Conservation (phyloP, 208 protist species). For the Acanthamoeba triangularis region DNA sequence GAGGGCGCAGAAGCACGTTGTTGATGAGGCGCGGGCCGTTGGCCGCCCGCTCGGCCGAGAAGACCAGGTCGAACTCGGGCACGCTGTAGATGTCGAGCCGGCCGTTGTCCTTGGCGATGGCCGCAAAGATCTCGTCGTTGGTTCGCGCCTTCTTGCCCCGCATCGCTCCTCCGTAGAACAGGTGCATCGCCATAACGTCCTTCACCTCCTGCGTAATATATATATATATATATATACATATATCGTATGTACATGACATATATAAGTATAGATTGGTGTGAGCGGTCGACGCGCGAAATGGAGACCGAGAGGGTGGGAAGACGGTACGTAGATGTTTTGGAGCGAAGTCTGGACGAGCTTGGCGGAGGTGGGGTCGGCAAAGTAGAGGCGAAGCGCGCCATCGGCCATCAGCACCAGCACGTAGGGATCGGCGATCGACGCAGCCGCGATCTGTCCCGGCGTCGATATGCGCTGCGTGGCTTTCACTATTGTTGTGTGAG, state of each 20-base stretch:
- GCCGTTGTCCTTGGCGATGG: background rate
- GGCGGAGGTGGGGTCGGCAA: background rate
- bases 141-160: background rate
- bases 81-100: constrained; percentile 64
- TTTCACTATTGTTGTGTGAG: no score
- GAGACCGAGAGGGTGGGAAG: background rate
- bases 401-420: constrained; percentile 65
- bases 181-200: constrained; percentile 19
- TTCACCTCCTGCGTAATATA: no score
- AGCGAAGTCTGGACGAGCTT: constrained; percentile 8
- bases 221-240: no score
- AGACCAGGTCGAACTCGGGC: constrained; percentile 61
- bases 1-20: constrained; percentile 4
- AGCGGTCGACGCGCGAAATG: no score
- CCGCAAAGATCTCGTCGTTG: constrained; percentile 51
- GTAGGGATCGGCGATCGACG: constrained; percentile 57
- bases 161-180: constrained; percentile 64
- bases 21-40: constrained; percentile 25
- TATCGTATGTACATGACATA: no score
- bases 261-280: no score
- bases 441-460: background rate
- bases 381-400: constrained; percentile 60
- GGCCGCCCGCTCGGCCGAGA: background rate
- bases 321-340: background rate
- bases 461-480: constrained; percentile 60